Evolutionary conservation across 495 filamentous ascomycete species (phyloP).

Genomic region (Penicillium macrosclerotiorum): DNA sequence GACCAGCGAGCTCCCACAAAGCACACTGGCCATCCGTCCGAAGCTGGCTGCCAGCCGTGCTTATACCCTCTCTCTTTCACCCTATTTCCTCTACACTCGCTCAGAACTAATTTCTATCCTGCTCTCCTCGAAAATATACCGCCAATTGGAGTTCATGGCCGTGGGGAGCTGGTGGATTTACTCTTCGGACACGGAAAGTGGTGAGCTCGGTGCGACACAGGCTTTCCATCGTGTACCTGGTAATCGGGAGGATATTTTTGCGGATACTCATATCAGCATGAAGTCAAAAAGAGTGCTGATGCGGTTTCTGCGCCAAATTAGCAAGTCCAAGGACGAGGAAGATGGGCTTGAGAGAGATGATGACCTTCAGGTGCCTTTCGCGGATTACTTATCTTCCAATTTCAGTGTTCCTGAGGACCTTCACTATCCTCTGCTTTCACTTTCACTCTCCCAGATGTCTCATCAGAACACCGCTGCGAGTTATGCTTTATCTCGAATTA

Average conservation of each 20-base stretch:
- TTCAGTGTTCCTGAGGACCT: constrained; percentile 73
- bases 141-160: constrained; percentile 88
- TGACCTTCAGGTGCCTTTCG: constrained; percentile 49
- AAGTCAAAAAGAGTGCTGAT: constrained; percentile 79
- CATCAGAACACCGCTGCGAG: constrained; percentile 58
- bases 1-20: constrained; percentile 5
- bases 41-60: constrained; percentile 65
- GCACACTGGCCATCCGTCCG: constrained; percentile 6
- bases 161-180: constrained; percentile 93
- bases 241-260: constrained; percentile 84
- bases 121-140: constrained; percentile 82
- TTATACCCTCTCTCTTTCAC: constrained; percentile 82
- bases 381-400: constrained; percentile 61
- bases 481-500: constrained; percentile 65
- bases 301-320: constrained; percentile 75
- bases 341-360: constrained; percentile 22
- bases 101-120: constrained; percentile 73
- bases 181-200: constrained; percentile 12
- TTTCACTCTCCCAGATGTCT: constrained; percentile 69
- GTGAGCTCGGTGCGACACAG: constrained; percentile 11
- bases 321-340: constrained; percentile 31
- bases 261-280: constrained; percentile 65
- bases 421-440: constrained; percentile 69
- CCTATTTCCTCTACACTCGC: constrained; percentile 81
- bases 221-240: constrained; percentile 66